Percentiles rank a stretch among this genome's conserved stretches.
Conservation (phyloP, 192 early-diverging fungal species). For the Coemansia asiatica region DNA sequence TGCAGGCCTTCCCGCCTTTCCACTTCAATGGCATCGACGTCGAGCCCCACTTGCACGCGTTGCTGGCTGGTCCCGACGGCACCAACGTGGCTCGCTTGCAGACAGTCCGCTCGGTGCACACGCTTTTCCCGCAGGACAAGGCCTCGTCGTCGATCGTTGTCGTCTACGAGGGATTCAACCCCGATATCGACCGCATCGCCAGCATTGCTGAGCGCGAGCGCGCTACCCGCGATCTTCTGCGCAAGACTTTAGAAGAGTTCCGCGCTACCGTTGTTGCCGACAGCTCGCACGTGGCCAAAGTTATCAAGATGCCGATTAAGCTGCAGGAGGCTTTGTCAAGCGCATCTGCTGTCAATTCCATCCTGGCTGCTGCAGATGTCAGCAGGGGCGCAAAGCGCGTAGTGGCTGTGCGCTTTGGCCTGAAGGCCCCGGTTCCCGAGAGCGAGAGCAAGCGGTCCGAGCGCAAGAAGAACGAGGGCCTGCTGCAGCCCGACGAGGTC, state of each 20-base stretch:
- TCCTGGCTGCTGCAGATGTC: slow-evolving; percentile 63
- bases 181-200: slow-evolving; percentile 46
- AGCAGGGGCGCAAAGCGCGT: slow-evolving; percentile 41
- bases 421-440: slow-evolving; percentile 30
- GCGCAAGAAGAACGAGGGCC: slow-evolving; percentile 44
- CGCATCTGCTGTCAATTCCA: slow-evolving; percentile 70
- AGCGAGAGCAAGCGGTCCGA: slow-evolving; percentile 52
- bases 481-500: slow-evolving; percentile 65
- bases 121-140: slow-evolving; percentile 73
- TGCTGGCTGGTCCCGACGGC: slow-evolving; percentile 66
- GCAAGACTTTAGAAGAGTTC: slow-evolving; percentile 66
- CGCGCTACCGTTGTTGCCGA: slow-evolving; percentile 60
- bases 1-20: slow-evolving; percentile 59
- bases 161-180: slow-evolving; percentile 70
- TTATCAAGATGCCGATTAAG: slow-evolving; percentile 64
- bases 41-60: slow-evolving; percentile 73
- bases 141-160: slow-evolving; percentile 70
- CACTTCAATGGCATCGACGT: slow-evolving; percentile 71
- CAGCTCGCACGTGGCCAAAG: slow-evolving; percentile 65
- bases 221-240: slow-evolving; percentile 55
- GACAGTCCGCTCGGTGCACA: slow-evolving; percentile 65
- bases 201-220: slow-evolving; percentile 58
- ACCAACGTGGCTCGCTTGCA: slow-evolving; percentile 66
- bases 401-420: slow-evolving; percentile 72
- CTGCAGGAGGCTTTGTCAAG: slow-evolving; percentile 75